Base-by-base conservation (phyloP, 1,284 basidiomycete genomes). In the Ustilago xerochloae region DNA sequence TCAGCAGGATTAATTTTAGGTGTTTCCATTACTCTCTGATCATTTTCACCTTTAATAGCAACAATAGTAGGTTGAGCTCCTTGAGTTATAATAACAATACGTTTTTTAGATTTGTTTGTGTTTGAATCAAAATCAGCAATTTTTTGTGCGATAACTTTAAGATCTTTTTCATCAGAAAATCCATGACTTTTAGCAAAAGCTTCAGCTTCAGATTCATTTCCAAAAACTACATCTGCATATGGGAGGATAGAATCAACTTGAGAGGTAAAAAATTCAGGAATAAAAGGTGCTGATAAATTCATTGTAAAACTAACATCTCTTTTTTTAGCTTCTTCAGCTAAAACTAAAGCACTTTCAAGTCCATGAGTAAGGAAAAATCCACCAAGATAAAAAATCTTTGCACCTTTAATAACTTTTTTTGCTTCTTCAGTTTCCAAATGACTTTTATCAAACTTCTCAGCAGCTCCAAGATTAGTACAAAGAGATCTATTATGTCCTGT, bases 361-460 rank as follows among this genome's bases (percentile, higher is more conserved):
- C 95, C 95, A 85, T 99, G 96, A 22, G 96, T 97, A 73, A 99
- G 89, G 90, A 99, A 98, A 88, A 92, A 99, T 18, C 97, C 96
- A 81, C 94, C 97, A 67, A 98, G 90, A 88, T 99, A 99, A 87
- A 90, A 97, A 85, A 90, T 89, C 84, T 92, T 91, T 62, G 95
- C 95, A 54, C 87, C 88, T 29, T 92, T 88, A 80, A 98, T 88
- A 69, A 93, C 87, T 48, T 90, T 88, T 49, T 93, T 90, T 68
- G 97, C 90, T 70, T 88, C 87, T 28, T 90, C 87, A n/a, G 92
- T 91, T 28, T 88, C 87, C 55, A 98, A 88, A 86, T 97, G 93
- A 16, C 89, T 87, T 71, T 89, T 87, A 47, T 91, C 89, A 86
- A 97, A 97, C 85, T 90, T 91, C 86, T 97, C 94, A 15, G 97